A percentile compares a stretch with the other conserved stretches of the same genome.
These are phyloP conservation scores for Diversispora epigaea DNA, from an alignment of 192 early-diverging fungal species.

Conservation along the genomic window DNA sequence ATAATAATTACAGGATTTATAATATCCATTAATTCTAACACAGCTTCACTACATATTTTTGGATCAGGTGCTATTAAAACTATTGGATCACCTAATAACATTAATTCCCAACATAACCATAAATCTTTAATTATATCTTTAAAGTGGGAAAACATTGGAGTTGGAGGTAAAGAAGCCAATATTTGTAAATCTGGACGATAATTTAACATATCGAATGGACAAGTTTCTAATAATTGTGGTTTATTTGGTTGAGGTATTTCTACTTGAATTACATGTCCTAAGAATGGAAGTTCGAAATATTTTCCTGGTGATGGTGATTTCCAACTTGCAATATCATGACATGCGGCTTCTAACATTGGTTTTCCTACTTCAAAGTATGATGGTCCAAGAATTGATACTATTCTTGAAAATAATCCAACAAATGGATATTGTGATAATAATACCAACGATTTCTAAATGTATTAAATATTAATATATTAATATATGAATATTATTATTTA, in stretches of 20 bases:
- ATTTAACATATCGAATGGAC: constrained; percentile 63
- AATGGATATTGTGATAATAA: constrained; percentile 85
- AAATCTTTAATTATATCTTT: constrained; percentile 75
- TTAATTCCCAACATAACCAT: constrained; percentile 93
- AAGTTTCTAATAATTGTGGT: constrained; percentile 73
- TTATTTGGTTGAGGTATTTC: constrained; percentile 64
- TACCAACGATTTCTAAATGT: constrained; percentile 72
- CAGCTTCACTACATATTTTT: constrained; percentile 79
- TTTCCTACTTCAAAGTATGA: constrained; percentile 78
- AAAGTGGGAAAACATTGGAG: constrained; percentile 75
- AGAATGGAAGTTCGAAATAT: constrained; percentile 71
- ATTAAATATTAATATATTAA: not conserved
- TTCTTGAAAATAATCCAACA: constrained; percentile 79
- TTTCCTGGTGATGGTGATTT: constrained; percentile 60
- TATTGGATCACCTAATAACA: constrained; percentile 87
- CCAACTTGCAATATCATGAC: constrained; percentile 77
- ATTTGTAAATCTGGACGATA: constrained; percentile 72
- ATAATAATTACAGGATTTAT: constrained; percentile 78
- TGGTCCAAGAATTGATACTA: constrained; percentile 75
- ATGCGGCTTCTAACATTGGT: constrained; percentile 77
- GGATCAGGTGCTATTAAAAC: constrained; percentile 89
- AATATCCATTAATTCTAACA: constrained; percentile 81
- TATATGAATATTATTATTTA: too few relatives aligned
- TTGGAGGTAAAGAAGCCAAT: constrained; percentile 64
- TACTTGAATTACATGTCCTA: constrained; percentile 66